A percentile compares a stretch with the other conserved stretches of the same genome.
phyloP scores from a whole-genome alignment of 2,329 filamentous ascomycete species.

The Geosmithia flava region DNA sequence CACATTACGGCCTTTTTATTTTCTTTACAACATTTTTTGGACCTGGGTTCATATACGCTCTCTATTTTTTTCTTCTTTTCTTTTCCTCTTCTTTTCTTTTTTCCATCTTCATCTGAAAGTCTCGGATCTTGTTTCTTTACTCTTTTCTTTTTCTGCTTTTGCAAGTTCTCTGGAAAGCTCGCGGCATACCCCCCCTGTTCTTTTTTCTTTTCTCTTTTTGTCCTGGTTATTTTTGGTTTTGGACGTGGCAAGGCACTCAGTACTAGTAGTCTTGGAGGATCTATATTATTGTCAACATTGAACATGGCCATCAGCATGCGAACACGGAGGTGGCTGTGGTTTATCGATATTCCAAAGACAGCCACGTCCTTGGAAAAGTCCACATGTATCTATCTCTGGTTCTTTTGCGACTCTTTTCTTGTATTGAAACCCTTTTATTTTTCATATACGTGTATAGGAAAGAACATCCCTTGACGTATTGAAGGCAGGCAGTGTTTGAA shows the following conservation, averaged over 20 bases:
- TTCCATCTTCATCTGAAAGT: not conserved
- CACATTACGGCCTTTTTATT: not conserved
- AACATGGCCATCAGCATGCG: no score
- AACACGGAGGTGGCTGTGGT: no score
- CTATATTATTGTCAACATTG: no score
- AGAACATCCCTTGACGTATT: no score
- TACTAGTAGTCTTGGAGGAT: not conserved
- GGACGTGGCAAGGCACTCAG: not conserved
- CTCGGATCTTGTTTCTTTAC: not conserved
- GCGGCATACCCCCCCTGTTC: slow-evolving; percentile 22
- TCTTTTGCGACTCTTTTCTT: no score
- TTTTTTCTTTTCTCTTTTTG: slow-evolving; percentile 4
- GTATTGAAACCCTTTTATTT: no score
- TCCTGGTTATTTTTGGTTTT: not conserved
- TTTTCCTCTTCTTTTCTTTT: not conserved
- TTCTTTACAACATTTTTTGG: not conserved
- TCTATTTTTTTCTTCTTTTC: not conserved
- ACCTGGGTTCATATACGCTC: not conserved
- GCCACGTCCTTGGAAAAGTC: no score
- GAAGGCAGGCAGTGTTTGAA: not conserved
- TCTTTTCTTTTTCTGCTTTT: slow-evolving; percentile 4
- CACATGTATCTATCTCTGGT: no score
- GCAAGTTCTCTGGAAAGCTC: slow-evolving; percentile 12
- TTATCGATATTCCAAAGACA: no score
- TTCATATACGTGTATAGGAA: no score